Percentiles rank a stretch among this genome's conserved stretches.
Evolutionary conservation across 2,329 filamentous ascomycete species (phyloP).

Genomic region (Tolypocladium sp.): DNA sequence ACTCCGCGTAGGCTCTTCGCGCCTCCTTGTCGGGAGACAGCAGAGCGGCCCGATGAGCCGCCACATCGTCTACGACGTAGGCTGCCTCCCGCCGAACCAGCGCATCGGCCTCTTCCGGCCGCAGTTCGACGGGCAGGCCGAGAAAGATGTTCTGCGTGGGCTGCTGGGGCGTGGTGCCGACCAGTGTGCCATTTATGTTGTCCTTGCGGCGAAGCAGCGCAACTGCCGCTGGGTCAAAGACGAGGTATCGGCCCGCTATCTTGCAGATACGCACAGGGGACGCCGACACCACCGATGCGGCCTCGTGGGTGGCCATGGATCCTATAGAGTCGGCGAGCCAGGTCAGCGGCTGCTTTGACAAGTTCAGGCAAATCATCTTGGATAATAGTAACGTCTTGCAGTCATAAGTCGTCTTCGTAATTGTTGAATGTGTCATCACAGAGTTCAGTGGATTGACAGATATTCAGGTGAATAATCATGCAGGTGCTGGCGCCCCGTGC

Average conservation of each 20-base stretch:
- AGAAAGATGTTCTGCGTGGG: constrained; percentile 94
- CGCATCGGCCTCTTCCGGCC: constrained; percentile 79
- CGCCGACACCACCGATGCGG: background rate
- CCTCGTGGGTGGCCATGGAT: background rate
- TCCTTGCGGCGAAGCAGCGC: constrained; percentile 69
- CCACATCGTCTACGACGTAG: constrained; percentile 71
- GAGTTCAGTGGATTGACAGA: constrained; percentile 53
- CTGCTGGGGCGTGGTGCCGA: constrained; percentile 82
- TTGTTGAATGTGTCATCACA: constrained; percentile 33
- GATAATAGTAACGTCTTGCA: background rate
- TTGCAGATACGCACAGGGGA: constrained; percentile 66
- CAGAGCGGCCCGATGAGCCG: constrained; percentile 59
- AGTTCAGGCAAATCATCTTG: background rate
- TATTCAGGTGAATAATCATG: constrained; percentile 44
- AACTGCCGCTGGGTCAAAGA: constrained; percentile 80
- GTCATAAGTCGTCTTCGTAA: constrained; percentile 38
- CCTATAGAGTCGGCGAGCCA: background rate
- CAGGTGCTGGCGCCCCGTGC: background rate
- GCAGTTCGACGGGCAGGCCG: constrained; percentile 78
- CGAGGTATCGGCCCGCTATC: constrained; percentile 71
- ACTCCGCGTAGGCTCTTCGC: constrained; percentile 55
- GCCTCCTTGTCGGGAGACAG: constrained; percentile 45
- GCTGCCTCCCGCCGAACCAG: constrained; percentile 70
- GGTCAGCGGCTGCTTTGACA: background rate
- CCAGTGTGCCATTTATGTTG: constrained; percentile 77